phyloP scores from a whole-genome alignment of 768 basidiomycete genomes.

The Lactarius tabidus region DNA sequence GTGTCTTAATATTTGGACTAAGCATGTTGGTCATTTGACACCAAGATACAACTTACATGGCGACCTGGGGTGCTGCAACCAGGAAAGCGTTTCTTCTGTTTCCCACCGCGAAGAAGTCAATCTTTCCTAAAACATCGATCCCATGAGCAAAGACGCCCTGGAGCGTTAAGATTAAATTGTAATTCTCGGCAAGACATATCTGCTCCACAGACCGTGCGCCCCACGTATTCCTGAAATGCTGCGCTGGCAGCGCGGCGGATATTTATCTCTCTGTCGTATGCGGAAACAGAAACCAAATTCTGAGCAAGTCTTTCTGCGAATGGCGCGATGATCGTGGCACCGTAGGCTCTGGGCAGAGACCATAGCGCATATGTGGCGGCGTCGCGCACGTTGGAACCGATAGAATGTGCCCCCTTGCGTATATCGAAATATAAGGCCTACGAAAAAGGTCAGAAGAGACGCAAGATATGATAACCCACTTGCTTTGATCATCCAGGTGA shows the following conservation, averaged over 20 bases:
- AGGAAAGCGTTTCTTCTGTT: conserved; percentile 79
- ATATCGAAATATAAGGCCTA: conserved; percentile 93
- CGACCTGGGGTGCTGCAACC: conserved; percentile 81
- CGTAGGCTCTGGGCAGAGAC: conserved; percentile 83
- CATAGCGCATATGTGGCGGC: conserved; percentile 92
- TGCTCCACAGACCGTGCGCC: conserved; percentile 68
- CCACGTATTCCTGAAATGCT: conserved; percentile 95
- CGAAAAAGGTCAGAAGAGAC: conserved; percentile 15
- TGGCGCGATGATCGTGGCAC: conserved; percentile 51
- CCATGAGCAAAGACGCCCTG: conserved; percentile 91
- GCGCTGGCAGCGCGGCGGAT: conserved; percentile 96
- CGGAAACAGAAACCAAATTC: conserved; percentile 68
- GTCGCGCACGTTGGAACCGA: conserved; percentile 93
- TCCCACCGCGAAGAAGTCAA: conserved; percentile 94
- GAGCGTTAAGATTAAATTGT: conserved; percentile 19
- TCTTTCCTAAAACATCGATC: conserved; percentile 86
- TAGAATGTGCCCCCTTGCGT: conserved; percentile 85
- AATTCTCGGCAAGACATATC: neutral
- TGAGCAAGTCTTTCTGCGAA: conserved; percentile 65
- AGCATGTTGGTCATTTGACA: conserved; percentile 7
- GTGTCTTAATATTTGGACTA: conserved; percentile 50
- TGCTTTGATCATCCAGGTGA: conserved; percentile 83
- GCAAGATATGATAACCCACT: conserved; percentile 1
- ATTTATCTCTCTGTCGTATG: conserved; percentile 92
- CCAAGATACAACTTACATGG: conserved; percentile 54